phyloP scores from a whole-genome alignment of 2,329 filamentous ascomycete species.

The Ramularia endophylla region DNA sequence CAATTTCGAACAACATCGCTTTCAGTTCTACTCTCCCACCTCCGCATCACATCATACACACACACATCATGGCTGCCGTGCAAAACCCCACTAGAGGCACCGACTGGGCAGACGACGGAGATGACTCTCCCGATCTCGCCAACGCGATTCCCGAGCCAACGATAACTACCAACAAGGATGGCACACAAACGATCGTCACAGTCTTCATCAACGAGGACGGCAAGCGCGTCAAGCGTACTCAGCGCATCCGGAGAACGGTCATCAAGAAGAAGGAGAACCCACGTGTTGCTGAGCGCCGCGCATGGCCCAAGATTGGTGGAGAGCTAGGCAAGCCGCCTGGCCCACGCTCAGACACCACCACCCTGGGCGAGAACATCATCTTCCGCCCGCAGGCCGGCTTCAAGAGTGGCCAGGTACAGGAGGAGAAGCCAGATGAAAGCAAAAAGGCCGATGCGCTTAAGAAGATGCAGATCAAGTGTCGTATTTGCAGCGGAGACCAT shows the following conservation, averaged over 20 bases:
- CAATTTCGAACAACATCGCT: neutral
- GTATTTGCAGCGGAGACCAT: conserved; percentile 98
- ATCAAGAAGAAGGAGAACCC: conserved; percentile 96
- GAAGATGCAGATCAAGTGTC: conserved; percentile 99
- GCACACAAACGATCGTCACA: conserved; percentile 90
- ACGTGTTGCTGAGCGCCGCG: conserved; percentile 87
- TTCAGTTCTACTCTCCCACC: no score
- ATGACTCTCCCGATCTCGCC: conserved; percentile 69
- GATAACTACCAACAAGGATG: conserved; percentile 95
- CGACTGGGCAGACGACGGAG: conserved; percentile 89
- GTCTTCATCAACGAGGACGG: conserved; percentile 87
- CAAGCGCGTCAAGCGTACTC: conserved; percentile 95
- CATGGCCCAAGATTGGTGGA: conserved; percentile 87
- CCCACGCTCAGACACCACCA: conserved; percentile 83
- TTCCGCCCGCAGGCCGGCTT: conserved; percentile 92
- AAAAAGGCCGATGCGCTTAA: conserved; percentile 69
- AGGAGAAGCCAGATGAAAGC: conserved; percentile 61
- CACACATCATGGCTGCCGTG: conserved; percentile 26
- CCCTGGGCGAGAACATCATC: conserved; percentile 94
- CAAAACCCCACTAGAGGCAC: conserved; percentile 40
- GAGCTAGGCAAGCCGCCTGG: conserved; percentile 80
- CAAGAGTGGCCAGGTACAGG: conserved; percentile 82
- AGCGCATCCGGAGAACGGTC: conserved; percentile 86
- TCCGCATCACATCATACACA: conserved; percentile 1
- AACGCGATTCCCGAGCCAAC: conserved; percentile 77